Evolutionary conservation across 768 basidiomycete species (phyloP), one percentile per base, ranked within the genome.

Genomic region (Leccinum rimulosum): DNA sequence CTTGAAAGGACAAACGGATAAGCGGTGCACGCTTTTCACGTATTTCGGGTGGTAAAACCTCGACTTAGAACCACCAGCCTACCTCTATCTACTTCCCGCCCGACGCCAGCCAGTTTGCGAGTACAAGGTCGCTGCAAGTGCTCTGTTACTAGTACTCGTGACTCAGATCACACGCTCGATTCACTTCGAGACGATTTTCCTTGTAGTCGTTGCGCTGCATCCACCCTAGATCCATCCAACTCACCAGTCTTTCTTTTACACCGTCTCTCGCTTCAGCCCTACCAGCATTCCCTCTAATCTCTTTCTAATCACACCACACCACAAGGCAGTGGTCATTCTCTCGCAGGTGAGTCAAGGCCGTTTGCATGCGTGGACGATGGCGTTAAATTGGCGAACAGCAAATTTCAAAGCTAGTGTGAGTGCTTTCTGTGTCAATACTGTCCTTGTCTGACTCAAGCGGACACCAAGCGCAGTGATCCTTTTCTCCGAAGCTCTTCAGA

Each of bases 11-110:
- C 79, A 74, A 67, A 73, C 75, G 77, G 76, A 75, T 79, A 83
- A 82, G 79, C 81, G 79, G 77, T 60, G 74, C 79, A 82, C 78
- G 78, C 76, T 75, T 80, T 76, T 72, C 73, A 73, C 78, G 73
- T 79, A 77, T 77, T 76, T 75, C 71, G 68, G 71, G 74, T 75
- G 72, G 67, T 61, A 74, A 75, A 74, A 66, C 74, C 73, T 76
- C 74, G 77, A 73, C 70, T 60, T 66, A 35, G 62, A 63, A 69
- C 59, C 68, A 64, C 55, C 59, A 60, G 35, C 57, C 62, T 62
- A 57, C 68, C 61, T 58, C 52, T 58, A 65, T 62, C 63, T 61
- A 43, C 64, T 54, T 55, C 56, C 61, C 35, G 58, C 60, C 62
- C 63, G 64, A 62, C 68, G 57, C 62, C 59, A 63, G 59, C 68